Conservation (phyloP, 75 land plant genomes). For the Adiantum capillusveneris region DNA sequence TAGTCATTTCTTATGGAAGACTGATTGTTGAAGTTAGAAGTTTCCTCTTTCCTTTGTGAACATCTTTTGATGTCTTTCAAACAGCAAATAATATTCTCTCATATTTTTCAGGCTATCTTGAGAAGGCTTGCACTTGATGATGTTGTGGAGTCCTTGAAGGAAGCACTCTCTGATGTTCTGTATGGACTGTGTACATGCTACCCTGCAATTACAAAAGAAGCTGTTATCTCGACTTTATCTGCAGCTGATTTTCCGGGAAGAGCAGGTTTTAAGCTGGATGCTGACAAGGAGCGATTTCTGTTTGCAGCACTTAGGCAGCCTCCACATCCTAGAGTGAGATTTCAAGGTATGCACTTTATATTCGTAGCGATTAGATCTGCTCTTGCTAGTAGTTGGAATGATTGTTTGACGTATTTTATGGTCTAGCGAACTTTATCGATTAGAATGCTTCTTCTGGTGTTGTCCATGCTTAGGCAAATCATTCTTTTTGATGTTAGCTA, state of each 20-base stretch:
- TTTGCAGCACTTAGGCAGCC: constrained; percentile 9
- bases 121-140: background rate
- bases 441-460: too few species aligned
- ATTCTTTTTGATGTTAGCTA: too few species aligned
- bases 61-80: too few species aligned
- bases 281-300: constrained; percentile 15
- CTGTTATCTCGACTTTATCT: constrained; percentile 3
- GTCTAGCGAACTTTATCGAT: too few species aligned
- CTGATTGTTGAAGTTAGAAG: constrained; percentile 9
- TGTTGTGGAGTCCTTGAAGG: constrained; percentile 8
- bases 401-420: too few species aligned
- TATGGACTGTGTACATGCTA: constrained; percentile 16
- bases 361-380: background rate
- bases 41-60: background rate
- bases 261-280: constrained; percentile 10
- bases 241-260: constrained; percentile 16
- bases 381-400: too few species aligned
- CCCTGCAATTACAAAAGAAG: constrained; percentile 3
- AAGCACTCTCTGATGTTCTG: constrained; percentile 20
- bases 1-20: constrained; percentile 1
- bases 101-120: constrained; percentile 12
- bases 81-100: too few species aligned
- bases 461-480: too few species aligned
- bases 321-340: constrained; percentile 14
- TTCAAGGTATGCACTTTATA: constrained; percentile 11